Percentiles rank a stretch among this genome's conserved stretches.
Conservation (phyloP, 23 red algal genomes). For the Gracilaria domingensis region DNA sequence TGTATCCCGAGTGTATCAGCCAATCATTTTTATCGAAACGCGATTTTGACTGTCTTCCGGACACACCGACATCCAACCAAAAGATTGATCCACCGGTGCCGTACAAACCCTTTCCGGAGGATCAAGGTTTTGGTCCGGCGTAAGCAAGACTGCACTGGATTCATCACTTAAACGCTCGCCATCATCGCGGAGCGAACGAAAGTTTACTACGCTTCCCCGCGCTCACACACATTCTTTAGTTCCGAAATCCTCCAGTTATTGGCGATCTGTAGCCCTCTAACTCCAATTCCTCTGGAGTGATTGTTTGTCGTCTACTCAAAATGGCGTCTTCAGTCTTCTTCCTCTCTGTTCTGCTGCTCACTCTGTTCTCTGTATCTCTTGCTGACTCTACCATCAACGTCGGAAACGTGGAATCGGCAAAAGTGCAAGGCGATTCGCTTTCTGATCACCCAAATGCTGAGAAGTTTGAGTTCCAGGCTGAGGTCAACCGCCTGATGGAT, state of each 20-base stretch:
- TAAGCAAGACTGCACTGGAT: not conserved
- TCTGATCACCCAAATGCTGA: slow-evolving; percentile 55
- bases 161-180: not conserved
- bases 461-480: slow-evolving; percentile 86
- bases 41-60: not conserved
- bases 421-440: not conserved
- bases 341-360: not conserved
- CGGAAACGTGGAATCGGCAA: slow-evolving; percentile 35
- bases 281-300: not conserved
- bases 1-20: not conserved
- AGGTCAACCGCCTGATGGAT: slow-evolving; percentile 93
- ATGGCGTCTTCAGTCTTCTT: not conserved
- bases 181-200: not conserved
- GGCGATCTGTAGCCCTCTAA: not conserved
- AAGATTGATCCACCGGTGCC: not conserved
- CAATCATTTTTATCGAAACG: not conserved
- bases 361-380: slow-evolving; percentile 27
- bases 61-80: not conserved
- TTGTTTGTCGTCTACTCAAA: not conserved
- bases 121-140: not conserved
- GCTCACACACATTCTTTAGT: not conserved
- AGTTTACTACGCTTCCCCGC: not conserved
- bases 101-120: not conserved
- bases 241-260: not conserved
- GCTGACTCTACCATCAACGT: slow-evolving; percentile 25